Conservation (phyloP, 2,329 filamentous ascomycete species). For the Monilinia polystroma region DNA sequence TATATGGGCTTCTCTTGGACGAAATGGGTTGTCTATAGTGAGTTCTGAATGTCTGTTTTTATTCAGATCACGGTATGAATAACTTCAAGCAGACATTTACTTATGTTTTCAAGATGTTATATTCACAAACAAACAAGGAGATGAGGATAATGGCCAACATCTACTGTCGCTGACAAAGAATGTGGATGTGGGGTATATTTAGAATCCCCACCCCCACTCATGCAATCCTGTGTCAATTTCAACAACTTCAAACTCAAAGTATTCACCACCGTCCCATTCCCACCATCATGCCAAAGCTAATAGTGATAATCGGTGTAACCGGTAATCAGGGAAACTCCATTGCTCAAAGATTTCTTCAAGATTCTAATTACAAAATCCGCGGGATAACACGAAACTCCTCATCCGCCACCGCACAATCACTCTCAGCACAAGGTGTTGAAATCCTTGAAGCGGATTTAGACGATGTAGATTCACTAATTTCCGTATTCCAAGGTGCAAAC, state of each 20-base stretch:
- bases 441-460: constrained; percentile 41
- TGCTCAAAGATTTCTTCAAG: constrained; percentile 45
- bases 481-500: constrained; percentile 43
- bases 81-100: no score
- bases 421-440: constrained; percentile 47
- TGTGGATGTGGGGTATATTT: no score
- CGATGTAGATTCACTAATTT: constrained; percentile 29
- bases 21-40: no score
- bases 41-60: no score
- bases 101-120: no score
- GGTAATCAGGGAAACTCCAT: constrained; percentile 48
- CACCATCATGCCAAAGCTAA: constrained; percentile 14
- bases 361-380: constrained; percentile 48
- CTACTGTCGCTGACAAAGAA: neutral
- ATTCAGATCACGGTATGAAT: no score
- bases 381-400: constrained; percentile 49
- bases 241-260: neutral
- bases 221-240: no score
- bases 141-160: no score
- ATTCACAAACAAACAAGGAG: no score
- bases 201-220: no score
- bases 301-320: constrained; percentile 14
- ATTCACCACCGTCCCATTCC: neutral
- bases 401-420: constrained; percentile 43
- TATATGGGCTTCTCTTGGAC: no score